Base-by-base conservation (phyloP, 2,329 filamentous ascomycete genomes). In the Xylaria sp. region DNA sequence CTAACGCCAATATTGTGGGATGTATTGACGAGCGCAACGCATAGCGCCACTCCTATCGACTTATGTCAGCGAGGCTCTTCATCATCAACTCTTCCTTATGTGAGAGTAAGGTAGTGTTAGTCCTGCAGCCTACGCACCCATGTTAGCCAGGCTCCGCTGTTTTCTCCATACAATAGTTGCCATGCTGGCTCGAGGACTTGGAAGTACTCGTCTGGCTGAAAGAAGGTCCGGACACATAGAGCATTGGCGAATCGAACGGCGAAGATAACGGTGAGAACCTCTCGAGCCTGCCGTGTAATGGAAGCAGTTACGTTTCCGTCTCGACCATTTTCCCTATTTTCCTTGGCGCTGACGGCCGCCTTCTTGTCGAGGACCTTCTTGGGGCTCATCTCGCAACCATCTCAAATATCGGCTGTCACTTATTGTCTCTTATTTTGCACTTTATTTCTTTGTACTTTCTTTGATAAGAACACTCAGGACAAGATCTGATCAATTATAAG, bases 161-260 rank as follows among this genome's bases (percentile, higher is more conserved):
- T 79, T 2, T 84, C 77, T 25, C 94, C 94, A 84, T 97, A 98
- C 2, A 92, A 92, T 64, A 96, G 86, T 75, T 90, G 85, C 94
- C 95, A 98, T 73, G 96, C 96, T 62, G 96, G 95, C 82, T 99
- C 96, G 53, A 98, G 87, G 1, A 94, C 92, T 79, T 99, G 96
- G 77, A 96, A 99, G 84, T 93, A 98, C 81, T 99, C 96, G 83
- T 99, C 96, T 32, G 96, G 96, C 81, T 99, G 96, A 82, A 99
- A 99, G 80, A 98, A 99, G 23, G 96, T 98, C 72, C 88, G 85
- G 66, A 97, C 84, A 70, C 86, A 89, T 74, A 96, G 85, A 37
- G 93, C 90, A 82, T 97, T 97, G 78, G 92, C 79, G 72, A 95
- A 86, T 63, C 96, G 93, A 71, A 97, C 87, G 48, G 88, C 84